phyloP scores from a whole-genome alignment of 2,329 filamentous ascomycete species.

The Neofusicoccum laricinum region DNA sequence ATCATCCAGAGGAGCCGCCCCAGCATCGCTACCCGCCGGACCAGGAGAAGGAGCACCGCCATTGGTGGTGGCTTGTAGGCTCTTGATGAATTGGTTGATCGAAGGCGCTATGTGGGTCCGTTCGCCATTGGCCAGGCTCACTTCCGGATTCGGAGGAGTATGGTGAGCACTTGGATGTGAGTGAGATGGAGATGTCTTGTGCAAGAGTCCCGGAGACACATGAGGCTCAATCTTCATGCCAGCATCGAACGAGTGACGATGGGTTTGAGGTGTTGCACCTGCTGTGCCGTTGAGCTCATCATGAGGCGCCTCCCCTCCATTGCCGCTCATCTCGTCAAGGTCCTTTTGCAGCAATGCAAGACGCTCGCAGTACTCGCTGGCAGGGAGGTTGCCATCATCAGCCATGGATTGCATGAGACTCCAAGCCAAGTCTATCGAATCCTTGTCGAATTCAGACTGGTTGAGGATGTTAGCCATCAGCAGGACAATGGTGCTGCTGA shows the following conservation, averaged over 20 bases:
- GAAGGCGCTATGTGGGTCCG: neutral
- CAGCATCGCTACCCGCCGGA: neutral
- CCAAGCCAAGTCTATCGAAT: slow-evolving; percentile 22
- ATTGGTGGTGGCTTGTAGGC: neutral
- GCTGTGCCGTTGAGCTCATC: neutral
- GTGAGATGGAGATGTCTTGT: neutral
- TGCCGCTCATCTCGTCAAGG: slow-evolving; percentile 15
- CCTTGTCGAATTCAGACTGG: slow-evolving; percentile 21
- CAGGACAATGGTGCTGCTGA: slow-evolving; percentile 25
- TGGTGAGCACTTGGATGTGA: neutral
- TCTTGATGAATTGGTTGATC: slow-evolving; percentile 7
- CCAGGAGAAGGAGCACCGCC: neutral
- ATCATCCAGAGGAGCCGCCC: slow-evolving; percentile 11
- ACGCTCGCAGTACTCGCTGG: slow-evolving; percentile 30
- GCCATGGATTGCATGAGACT: slow-evolving; percentile 34
- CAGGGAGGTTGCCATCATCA: slow-evolving; percentile 34
- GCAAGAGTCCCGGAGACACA: neutral
- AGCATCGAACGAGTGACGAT: neutral
- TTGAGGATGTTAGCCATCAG: slow-evolving; percentile 26
- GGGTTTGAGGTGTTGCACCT: neutral
- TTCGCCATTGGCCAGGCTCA: neutral
- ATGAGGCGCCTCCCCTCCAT: neutral
- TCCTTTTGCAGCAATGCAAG: slow-evolving; percentile 19
- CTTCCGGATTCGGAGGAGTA: neutral
- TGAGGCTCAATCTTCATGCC: slow-evolving; percentile 5